Evolutionary conservation across 352 stramenopile species (phyloP).

Genomic region (Globisporangium radiosum): DNA sequence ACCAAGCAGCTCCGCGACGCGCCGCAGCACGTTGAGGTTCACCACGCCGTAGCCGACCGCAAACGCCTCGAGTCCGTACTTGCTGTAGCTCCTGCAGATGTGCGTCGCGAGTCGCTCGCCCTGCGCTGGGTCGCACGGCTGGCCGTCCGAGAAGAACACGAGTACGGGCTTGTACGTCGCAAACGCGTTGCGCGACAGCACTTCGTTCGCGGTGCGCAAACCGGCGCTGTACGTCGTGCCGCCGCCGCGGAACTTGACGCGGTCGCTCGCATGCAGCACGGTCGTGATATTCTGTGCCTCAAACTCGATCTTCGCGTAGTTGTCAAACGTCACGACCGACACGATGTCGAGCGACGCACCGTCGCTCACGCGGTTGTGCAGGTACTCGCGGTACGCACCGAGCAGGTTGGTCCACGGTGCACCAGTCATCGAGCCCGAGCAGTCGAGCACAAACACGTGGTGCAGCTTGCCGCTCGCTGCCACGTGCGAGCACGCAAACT

Average conservation of each 20-base stretch:
- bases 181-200: slow-evolving; percentile 62
- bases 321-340: slow-evolving; percentile 68
- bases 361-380: slow-evolving; percentile 57
- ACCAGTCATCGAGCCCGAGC: slow-evolving; percentile 67
- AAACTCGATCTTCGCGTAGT: slow-evolving; percentile 28
- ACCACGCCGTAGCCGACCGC: slow-evolving; percentile 64
- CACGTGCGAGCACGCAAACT: slow-evolving; percentile 70
- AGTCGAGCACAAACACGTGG: slow-evolving; percentile 79
- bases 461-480: slow-evolving; percentile 47
- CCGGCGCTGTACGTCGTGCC: slow-evolving; percentile 51
- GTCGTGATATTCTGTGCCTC: slow-evolving; percentile 47
- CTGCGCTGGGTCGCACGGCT: slow-evolving; percentile 33
- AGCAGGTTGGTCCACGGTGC: slow-evolving; percentile 52
- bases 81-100: slow-evolving; percentile 46
- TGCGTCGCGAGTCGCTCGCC: slow-evolving; percentile 50
- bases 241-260: slow-evolving; percentile 28
- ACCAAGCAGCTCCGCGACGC: slow-evolving; percentile 44
- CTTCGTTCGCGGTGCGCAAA: slow-evolving; percentile 47
- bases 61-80: slow-evolving; percentile 54
- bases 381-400: slow-evolving; percentile 48
- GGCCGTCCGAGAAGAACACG: slow-evolving; percentile 77
- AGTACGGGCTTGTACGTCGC: slow-evolving; percentile 56
- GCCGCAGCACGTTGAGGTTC: slow-evolving; percentile 55
- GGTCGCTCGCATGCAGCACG: slow-evolving; percentile 15
- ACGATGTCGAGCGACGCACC: slow-evolving; percentile 55